These are phyloP conservation scores for Saccharomycopsis hybrid DNA, from an alignment of 1,139 yeast genomes.

Conservation along the genomic window DNA sequence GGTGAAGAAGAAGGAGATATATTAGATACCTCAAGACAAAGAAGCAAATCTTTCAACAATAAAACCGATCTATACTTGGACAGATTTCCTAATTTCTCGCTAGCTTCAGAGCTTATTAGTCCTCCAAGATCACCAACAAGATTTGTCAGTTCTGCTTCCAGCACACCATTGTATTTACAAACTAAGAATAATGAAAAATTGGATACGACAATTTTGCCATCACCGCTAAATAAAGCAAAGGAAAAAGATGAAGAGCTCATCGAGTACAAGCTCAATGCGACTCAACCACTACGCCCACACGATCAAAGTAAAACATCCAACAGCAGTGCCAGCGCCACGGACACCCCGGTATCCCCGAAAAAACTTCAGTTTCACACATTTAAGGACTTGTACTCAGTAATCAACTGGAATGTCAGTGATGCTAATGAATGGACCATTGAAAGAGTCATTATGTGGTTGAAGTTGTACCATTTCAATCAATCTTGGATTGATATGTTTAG, in stretches of 20 bases:
- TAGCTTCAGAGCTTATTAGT: conserved; percentile 17
- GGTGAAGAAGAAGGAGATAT: background rate
- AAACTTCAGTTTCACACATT: conserved; percentile 11
- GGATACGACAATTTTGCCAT: background rate
- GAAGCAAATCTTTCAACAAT: conserved; percentile 6
- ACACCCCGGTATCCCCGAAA: conserved; percentile 4
- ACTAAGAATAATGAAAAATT: conserved; percentile 1
- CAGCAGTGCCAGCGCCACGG: background rate
- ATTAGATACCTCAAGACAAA: background rate
- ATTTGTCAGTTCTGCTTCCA: conserved; percentile 5
- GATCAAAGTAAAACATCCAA: background rate
- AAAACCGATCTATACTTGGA: conserved; percentile 19
- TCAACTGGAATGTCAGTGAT: conserved; percentile 34
- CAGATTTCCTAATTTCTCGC: conserved; percentile 19
- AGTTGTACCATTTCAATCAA: conserved; percentile 56
- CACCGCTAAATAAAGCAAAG: background rate
- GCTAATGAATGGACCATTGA: conserved; percentile 63
- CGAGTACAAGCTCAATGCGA: background rate
- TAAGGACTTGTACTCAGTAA: conserved; percentile 7
- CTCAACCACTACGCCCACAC: background rate
- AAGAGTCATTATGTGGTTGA: conserved; percentile 65
- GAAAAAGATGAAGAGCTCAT: background rate
- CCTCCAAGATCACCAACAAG: conserved; percentile 19
- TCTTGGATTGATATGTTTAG: conserved; percentile 66
- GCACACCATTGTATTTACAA: conserved; percentile 3